phyloP scores from a whole-genome alignment of 208 protist genomes.

The Leishmania martiniquensis region DNA sequence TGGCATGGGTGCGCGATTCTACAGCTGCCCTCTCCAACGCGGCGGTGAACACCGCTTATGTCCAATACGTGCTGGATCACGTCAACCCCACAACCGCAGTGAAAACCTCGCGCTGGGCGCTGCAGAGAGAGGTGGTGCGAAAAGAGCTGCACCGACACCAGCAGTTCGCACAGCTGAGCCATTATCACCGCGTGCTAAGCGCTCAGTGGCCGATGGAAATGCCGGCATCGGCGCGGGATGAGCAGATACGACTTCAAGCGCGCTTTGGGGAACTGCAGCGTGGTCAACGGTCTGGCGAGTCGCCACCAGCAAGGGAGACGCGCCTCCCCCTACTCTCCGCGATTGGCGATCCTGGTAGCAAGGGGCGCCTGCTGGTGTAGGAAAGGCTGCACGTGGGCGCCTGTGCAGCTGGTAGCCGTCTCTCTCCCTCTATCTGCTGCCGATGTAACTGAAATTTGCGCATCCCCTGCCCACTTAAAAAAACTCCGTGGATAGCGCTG shows the following conservation, averaged over 20 bases:
- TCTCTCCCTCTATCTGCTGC: neutral
- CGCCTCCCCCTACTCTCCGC: neutral
- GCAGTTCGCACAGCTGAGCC: constrained; percentile 48
- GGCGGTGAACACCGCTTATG: constrained; percentile 13
- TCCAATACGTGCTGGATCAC: constrained; percentile 23
- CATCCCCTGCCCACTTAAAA: neutral
- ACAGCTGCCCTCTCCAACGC: neutral
- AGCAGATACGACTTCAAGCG: constrained; percentile 30
- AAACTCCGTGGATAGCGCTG: neutral
- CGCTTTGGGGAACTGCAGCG: constrained; percentile 30
- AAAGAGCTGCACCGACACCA: constrained; percentile 37
- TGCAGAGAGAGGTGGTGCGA: constrained; percentile 38
- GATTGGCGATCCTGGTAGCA: neutral
- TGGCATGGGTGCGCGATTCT: constrained; percentile 22
- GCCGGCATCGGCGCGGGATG: constrained; percentile 24
- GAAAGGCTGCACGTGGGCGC: no score
- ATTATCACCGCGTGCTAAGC: constrained; percentile 41
- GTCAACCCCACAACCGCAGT: constrained; percentile 1
- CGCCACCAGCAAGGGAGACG: neutral
- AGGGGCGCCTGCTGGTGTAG: constrained; percentile 9
- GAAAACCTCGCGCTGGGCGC: constrained; percentile 16
- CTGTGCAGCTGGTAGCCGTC: neutral
- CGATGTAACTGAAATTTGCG: neutral
- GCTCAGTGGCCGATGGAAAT: constrained; percentile 37
- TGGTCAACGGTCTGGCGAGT: neutral